These are phyloP conservation scores for Phaeomoniella chlamydospora DNA, from an alignment of 2,329 filamentous ascomycete genomes.

Conservation along the genomic window DNA sequence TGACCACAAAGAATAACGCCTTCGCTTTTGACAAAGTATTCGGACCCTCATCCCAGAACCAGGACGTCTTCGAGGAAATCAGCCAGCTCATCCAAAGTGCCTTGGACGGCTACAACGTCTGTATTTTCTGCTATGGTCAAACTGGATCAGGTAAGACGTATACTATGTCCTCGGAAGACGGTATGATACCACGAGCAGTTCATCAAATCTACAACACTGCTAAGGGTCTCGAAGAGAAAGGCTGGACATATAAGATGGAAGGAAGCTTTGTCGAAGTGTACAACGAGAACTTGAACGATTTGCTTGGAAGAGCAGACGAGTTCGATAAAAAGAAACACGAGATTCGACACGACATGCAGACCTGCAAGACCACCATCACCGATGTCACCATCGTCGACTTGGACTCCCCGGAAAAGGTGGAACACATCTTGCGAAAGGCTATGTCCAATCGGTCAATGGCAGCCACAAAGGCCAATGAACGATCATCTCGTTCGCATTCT, in stretches of 20 bases:
- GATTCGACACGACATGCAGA: slow-evolving; percentile 71
- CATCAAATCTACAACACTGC: slow-evolving; percentile 88
- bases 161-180: slow-evolving; percentile 82
- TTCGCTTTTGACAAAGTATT: slow-evolving; percentile 95
- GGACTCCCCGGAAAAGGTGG: slow-evolving; percentile 66
- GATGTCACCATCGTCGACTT: slow-evolving; percentile 66
- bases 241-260: slow-evolving; percentile 89
- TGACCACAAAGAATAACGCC: slow-evolving; percentile 63
- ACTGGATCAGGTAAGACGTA: slow-evolving; percentile 94
- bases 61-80: slow-evolving; percentile 87
- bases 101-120: slow-evolving; percentile 94
- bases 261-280: slow-evolving; percentile 96
- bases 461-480: slow-evolving; percentile 93
- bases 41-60: slow-evolving; percentile 59
- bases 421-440: slow-evolving; percentile 65
- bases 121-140: slow-evolving; percentile 97
- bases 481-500: slow-evolving; percentile 85
- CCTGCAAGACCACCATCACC: slow-evolving; percentile 67
- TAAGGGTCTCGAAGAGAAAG: slow-evolving; percentile 69
- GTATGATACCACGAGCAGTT: slow-evolving; percentile 90
- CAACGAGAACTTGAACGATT: slow-evolving; percentile 90
- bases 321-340: slow-evolving; percentile 74
- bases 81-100: slow-evolving; percentile 94
- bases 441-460: slow-evolving; percentile 81
- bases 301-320: slow-evolving; percentile 58